Evolutionary conservation across 2,329 filamentous ascomycete species (phyloP), one percentile per base, ranked within the genome.

Genomic region (Rutstroemia sp.): DNA sequence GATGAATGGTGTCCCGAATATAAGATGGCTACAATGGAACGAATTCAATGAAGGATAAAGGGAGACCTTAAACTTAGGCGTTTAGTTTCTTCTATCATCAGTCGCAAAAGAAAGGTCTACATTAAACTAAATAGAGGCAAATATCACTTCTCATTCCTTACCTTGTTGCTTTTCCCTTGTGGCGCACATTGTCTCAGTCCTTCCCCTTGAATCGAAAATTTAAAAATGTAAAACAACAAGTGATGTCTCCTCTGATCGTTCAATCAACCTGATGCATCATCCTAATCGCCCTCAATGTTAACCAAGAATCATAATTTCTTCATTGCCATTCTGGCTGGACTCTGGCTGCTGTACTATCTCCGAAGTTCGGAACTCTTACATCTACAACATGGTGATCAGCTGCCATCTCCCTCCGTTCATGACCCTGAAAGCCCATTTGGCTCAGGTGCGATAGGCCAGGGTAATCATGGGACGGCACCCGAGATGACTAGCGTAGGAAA

Each of bases 1-100:
- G 59, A 64, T 51, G 63, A 64, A 37, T 66, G 64, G 64, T 66
- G 64, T 57, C 64, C 64, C 2, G 64, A 66, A 34, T 64, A 61
- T 25, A 62, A 60, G 48, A 51, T 66, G n/a, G 55, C 55, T 12
- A 57, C 50, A 5, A 57, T 51, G 25, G 55, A 57, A 12, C 38
- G 55, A 5, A 54, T 57, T 9, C 5, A 6, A 8, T 44, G 21
- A 21, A 14, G 7, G 17, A 14, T 10, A 9, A 21, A 17, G 21
- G 9, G 17, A 12, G 17, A 5, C 8, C 30, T 34, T 12, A 9
- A 12, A 10, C 12, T 34, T 34, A 9, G 30, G 30, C 12, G 30
- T 34, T 34, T 19, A 19, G 19, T 19, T 19, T 19, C 19, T 19
- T 19, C 19, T 19, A 19, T 23, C 23, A 23, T 23, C 10, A 34